Conservation (phyloP, 345 rosid genomes). For the Hibiscus syriacus region DNA sequence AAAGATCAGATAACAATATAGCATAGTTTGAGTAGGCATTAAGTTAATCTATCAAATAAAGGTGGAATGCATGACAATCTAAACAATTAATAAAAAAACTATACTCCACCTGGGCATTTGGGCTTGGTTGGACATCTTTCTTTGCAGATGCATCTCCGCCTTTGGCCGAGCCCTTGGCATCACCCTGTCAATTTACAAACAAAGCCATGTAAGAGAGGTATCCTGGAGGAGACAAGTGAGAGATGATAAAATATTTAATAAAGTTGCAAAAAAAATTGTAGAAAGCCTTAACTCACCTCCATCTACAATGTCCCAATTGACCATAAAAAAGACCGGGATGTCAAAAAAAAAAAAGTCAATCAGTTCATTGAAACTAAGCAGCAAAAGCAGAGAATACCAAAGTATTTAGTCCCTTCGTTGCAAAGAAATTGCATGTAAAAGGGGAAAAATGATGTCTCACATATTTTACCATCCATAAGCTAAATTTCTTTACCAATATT, state of each 20-base stretch:
- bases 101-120: slow-evolving; percentile 38
- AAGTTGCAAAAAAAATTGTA: slow-evolving; percentile 1
- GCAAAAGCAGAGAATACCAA: neutral
- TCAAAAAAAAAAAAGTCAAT: neutral
- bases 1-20: slow-evolving; percentile 1
- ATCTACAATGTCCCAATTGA: slow-evolving; percentile 40
- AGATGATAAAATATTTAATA: neutral
- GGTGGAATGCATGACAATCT: neutral
- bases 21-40: neutral
- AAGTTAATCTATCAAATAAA: neutral
- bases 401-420: neutral
- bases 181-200: slow-evolving; percentile 45
- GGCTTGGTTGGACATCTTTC: slow-evolving; percentile 39
- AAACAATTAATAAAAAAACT: neutral
- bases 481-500: neutral
- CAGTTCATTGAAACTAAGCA: neutral
- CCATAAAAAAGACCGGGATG: slow-evolving; percentile 7
- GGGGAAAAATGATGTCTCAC: neutral
- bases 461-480: neutral
- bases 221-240: neutral
- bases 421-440: neutral
- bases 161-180: slow-evolving; percentile 66
- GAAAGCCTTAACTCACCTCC: slow-evolving; percentile 50
- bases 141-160: slow-evolving; percentile 58
- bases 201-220: neutral